These are phyloP conservation scores for Phytophthora pisi DNA, from an alignment of 352 stramenopile species.

Conservation along the genomic window DNA sequence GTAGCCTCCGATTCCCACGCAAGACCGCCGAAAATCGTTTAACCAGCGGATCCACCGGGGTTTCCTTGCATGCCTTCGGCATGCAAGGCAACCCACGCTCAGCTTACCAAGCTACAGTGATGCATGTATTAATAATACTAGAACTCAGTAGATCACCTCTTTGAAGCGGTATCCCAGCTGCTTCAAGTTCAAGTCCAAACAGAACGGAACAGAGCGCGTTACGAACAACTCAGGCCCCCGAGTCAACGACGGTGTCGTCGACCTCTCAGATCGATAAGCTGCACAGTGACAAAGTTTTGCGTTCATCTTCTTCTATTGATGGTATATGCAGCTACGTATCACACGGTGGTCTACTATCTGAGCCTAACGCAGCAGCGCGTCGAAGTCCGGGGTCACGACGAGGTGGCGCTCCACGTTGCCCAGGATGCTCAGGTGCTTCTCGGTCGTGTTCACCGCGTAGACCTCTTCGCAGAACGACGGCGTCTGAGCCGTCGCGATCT, in stretches of 20 bases:
- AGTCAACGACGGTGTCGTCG: too few relatives aligned
- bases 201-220: conserved; percentile 27
- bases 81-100: too few relatives aligned
- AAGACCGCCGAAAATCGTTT: not conserved
- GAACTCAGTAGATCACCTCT: not conserved
- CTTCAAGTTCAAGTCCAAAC: conserved; percentile 28
- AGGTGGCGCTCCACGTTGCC: conserved; percentile 78
- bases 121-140: too few relatives aligned
- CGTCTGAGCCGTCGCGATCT: conserved; percentile 78
- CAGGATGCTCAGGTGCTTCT: conserved; percentile 80
- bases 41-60: not conserved
- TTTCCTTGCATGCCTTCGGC: too few relatives aligned
- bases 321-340: conserved; percentile 7
- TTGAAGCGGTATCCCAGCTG: not conserved
- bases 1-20: too few relatives aligned
- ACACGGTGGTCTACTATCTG: not conserved
- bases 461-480: conserved; percentile 85
- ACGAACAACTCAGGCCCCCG: conserved; percentile 6
- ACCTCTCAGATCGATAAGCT: too few relatives aligned
- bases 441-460: conserved; percentile 76
- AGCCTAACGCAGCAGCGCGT: conserved; percentile 74
- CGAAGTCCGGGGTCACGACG: conserved; percentile 88
- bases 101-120: too few relatives aligned
- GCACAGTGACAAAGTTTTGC: not conserved
- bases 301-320: conserved; percentile 21